Base-by-base conservation (phyloP, 2,329 filamentous ascomycete genomes). In the Alternaria viburni region DNA sequence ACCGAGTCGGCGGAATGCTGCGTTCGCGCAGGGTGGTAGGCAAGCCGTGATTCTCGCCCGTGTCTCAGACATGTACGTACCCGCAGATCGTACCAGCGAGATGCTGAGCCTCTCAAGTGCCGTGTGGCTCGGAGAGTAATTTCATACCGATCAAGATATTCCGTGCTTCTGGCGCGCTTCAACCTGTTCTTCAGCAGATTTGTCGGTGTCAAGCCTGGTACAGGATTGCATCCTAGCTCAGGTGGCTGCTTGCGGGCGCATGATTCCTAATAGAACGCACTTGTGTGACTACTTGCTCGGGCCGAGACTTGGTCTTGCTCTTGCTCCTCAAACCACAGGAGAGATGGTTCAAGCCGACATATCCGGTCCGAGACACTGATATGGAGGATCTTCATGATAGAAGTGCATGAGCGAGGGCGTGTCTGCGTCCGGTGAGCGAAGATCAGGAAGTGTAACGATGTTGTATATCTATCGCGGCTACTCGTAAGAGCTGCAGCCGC, bases 361-460 rank as follows among this genome's bases (percentile, higher is more conserved):
- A 9, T 17, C 25, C 36, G 28, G 21, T 17, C 57, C n/a, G 28
- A 47, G 30, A 26, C 28, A 26, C 28, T 57, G 25, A 13, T 17
- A 21, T 17, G 13, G 9, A 28, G 21, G 11, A 41, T 41, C 23
- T 30, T 25, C 15, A 17, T 36, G 21, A 5, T 11, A n/a, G 15
- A 11, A 19, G 17, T 54, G 26, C 43, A 47, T 46, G 41, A 17
- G n/a, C 41, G 13, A 45, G 12, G 6, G 17, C 25, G 9, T 15
- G 7, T 46, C 19, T 67, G 19, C 62, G 59, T 62, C 68, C 65
- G 65, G 65, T 68, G 57, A 25, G 21, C 8, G 13, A 13, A 19
- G 9, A 5, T n/a, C n/a, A 44, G 6, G 28, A 11, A 21, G 30
- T 2, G 5, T 10, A 13, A 41, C 25, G 30, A 13, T 5, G 17